phyloP scores from a whole-genome alignment of 208 protist genomes.

The Acanthamoeba triangularis region DNA sequence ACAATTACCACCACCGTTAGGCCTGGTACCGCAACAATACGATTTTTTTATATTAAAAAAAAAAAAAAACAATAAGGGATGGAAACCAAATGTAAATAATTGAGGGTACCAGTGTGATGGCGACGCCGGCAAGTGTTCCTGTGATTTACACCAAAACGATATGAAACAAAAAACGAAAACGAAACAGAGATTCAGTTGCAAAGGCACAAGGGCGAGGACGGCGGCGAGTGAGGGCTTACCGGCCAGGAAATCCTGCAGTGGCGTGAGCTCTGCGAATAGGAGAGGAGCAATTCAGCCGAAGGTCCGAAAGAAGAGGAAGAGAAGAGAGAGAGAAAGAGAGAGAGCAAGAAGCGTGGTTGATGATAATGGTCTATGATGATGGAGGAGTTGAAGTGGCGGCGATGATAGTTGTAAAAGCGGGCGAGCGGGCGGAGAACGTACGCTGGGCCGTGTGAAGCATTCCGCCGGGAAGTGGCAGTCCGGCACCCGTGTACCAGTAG shows the following conservation, averaged over 20 bases:
- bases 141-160: background rate
- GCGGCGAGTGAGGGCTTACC: background rate
- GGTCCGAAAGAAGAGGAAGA: background rate
- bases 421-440: background rate
- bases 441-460: constrained; percentile 29
- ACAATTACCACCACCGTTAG: background rate
- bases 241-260: constrained; percentile 68
- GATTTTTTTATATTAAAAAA: too few relatives aligned
- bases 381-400: background rate
- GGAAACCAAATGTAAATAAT: background rate
- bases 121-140: constrained; percentile 32
- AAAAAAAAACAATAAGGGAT: too few relatives aligned
- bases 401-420: background rate
- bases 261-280: constrained; percentile 29
- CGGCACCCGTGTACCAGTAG: constrained; percentile 54
- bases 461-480: constrained; percentile 6
- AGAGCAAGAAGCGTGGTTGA: too few relatives aligned
- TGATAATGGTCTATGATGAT: background rate
- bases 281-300: background rate
- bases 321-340: background rate
- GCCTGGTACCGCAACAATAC: background rate
- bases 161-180: background rate
- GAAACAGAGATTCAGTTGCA: background rate
- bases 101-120: constrained; percentile 42
- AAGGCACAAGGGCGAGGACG: too few relatives aligned